Evolutionary conservation across 129 eudicot genomes (phyloP).

Genomic region (Deinandra increscens): DNA sequence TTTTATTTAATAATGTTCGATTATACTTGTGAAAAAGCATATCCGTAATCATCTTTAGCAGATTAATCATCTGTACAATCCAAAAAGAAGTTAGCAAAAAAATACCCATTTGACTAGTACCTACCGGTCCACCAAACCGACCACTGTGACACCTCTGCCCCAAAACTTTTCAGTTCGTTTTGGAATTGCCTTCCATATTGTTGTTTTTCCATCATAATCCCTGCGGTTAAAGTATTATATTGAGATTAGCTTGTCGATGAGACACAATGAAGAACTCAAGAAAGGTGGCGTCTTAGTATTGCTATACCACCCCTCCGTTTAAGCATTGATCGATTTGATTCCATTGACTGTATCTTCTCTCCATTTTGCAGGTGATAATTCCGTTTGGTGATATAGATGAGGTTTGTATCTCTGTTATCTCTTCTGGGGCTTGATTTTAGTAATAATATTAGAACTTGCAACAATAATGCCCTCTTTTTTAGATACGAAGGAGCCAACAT

Average conservation of each 20-base stretch:
- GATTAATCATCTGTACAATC: neutral
- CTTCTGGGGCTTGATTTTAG: neutral
- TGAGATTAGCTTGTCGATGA: neutral
- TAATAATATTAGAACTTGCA: neutral
- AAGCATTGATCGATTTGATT: conserved; percentile 16
- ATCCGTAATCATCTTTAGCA: neutral
- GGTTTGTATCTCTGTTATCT: conserved; percentile 39
- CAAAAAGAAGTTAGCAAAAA: neutral
- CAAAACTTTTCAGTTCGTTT: neutral
- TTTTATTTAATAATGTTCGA: neutral
- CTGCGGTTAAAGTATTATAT: neutral
- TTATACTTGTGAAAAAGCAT: neutral
- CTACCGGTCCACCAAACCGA: neutral
- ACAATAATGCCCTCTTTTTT: conserved; percentile 27
- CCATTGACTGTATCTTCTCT: conserved; percentile 20
- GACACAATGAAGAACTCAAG: neutral
- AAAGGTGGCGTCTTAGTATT: neutral
- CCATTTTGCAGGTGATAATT: conserved; percentile 64
- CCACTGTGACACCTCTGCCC: neutral
- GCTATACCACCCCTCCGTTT: neutral
- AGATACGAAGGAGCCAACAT: conserved; percentile 95
- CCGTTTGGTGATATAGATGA: conserved; percentile 96
- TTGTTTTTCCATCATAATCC: neutral
- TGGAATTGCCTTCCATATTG: neutral
- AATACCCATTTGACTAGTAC: neutral